Base-by-base conservation (phyloP, 495 filamentous ascomycete species). In the Astrothelium subdiscretum region DNA sequence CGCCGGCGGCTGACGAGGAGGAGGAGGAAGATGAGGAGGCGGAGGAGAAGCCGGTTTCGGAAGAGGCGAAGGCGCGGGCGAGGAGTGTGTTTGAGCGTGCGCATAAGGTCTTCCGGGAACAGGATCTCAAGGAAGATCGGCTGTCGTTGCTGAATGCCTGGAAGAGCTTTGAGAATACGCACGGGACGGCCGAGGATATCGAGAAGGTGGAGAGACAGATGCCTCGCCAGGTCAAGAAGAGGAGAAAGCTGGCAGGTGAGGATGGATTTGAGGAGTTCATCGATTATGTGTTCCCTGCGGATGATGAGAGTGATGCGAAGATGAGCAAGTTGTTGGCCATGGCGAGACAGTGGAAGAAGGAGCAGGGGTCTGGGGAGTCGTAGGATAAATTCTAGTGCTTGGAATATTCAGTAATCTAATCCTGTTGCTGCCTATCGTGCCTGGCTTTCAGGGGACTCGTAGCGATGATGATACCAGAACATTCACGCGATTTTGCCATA, bases 191-290 rank as follows among this genome's bases (percentile, higher is more conserved):
- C 43, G 85, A 87, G 66, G 90, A 96, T 64, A 80, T 89, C 65
- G 88, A 92, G 62, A 87, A 86, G 69, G 86, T 98, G 62, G 87
- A 92, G 72, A 86, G 85, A 69, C 89, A 95, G 78, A 95, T 96
- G 91, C 95, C 95, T 31, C 81, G 91, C 57, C 87, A 85, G 72
- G 88, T 90, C 73, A 98, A 96, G 85, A 94, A 94, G 82, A 83
- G 91, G 68, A 85, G 94, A 73, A 92, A 86, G 83, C 71, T 97
- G 75, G 92, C 95, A 71, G 48, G 48, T 29, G 92, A 97, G 76
- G 92, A 95, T 72, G 86, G 83, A 22, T 97, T 90, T 79, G 94
- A 98, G 81, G 94, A 98, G 76, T 98, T 96, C 73, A 83, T 92
- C 79, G 94, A 97, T 73, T 97, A 92, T 71, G 82, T 97, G 54